Base-by-base conservation (phyloP, 139 green algal species). In the Chlorella sorokiniana region DNA sequence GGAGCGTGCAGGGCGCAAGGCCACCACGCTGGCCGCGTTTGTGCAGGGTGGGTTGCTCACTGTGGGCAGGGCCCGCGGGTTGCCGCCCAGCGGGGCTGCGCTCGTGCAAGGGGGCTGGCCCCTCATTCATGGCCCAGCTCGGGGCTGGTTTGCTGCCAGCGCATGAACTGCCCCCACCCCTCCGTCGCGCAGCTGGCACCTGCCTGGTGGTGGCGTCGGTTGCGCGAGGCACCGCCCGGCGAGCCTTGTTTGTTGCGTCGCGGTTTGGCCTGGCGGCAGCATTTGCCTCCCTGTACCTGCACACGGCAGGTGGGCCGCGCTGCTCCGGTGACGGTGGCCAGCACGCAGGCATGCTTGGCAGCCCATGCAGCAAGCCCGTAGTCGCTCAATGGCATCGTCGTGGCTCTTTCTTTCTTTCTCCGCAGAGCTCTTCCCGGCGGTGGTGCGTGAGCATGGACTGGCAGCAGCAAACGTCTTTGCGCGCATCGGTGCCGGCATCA, bases 1-100 rank as follows among this genome's bases (percentile, higher is more conserved):
- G 16, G 84, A 87, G 42, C 83, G 83, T 18, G 23, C 88, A 33
- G 88, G 88, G 40, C 83, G 86, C 76, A 83, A 90, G 41, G 40
- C 73, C 67, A 84, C 81, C 22, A 18, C 75, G 22, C 25, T 85
- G 14, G 81, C 62, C 27, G 73, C 59, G 4, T 72, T 88, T 9
- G 20, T 86, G 38, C 68, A 88, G 37, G 81, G 84, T 88, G 69
- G 64, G 42, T 22, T 42, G 2, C 27, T 56, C 8, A 10, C 23
- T 37, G 22, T 72, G 68, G 68, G n/a, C n/a, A n/a, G n/a, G n/a
- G n/a, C n/a, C n/a, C n/a, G n/a, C n/a, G n/a, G n/a, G n/a, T n/a
- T n/a, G n/a, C n/a, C n/a, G n/a, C n/a, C n/a, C n/a, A n/a, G n/a
- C n/a, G n/a, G n/a, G n/a, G n/a, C n/a, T n/a, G n/a, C n/a, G n/a